phyloP scores from a whole-genome alignment of 768 basidiomycete genomes.

The Lepiota subincarnata region DNA sequence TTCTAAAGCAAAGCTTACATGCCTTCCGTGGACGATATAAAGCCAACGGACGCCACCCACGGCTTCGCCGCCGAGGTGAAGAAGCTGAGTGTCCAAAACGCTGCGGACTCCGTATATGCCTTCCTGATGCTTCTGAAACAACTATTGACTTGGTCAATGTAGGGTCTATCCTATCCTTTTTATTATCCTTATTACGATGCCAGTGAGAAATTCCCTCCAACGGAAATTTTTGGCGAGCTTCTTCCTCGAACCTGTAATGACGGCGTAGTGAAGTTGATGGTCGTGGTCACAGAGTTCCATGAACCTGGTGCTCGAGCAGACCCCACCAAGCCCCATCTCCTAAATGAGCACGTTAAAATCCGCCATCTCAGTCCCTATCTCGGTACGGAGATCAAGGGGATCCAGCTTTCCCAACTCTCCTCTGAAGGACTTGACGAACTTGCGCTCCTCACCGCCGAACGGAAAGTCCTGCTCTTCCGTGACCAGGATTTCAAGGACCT shows the following conservation, averaged over 20 bases:
- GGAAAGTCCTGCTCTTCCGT: conserved; percentile 52
- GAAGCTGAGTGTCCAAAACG: conserved; percentile 13
- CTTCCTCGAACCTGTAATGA: neutral
- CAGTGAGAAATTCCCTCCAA: conserved; percentile 47
- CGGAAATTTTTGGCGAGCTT: conserved; percentile 39
- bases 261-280: conserved; percentile 1
- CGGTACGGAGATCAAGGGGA: conserved; percentile 46
- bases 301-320: conserved; percentile 47
- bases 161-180: conserved; percentile 44
- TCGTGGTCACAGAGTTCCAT: conserved; percentile 26
- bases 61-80: conserved; percentile 16
- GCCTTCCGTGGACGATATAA: conserved; percentile 23
- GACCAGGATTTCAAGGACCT: conserved; percentile 62
- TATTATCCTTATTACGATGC: conserved; percentile 45
- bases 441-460: conserved; percentile 43
- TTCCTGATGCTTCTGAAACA: too few relatives aligned
- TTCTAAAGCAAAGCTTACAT: too few relatives aligned
- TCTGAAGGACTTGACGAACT: conserved; percentile 52
- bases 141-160: neutral
- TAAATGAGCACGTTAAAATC: conserved; percentile 33
- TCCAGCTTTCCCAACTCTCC: conserved; percentile 50
- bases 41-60: conserved; percentile 11
- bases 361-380: conserved; percentile 45
- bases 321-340: conserved; percentile 47
- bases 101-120: conserved; percentile 4